Evolutionary conservation across 2,329 filamentous ascomycete species (phyloP).

Genomic region (Taxawa tesnikishii): DNA sequence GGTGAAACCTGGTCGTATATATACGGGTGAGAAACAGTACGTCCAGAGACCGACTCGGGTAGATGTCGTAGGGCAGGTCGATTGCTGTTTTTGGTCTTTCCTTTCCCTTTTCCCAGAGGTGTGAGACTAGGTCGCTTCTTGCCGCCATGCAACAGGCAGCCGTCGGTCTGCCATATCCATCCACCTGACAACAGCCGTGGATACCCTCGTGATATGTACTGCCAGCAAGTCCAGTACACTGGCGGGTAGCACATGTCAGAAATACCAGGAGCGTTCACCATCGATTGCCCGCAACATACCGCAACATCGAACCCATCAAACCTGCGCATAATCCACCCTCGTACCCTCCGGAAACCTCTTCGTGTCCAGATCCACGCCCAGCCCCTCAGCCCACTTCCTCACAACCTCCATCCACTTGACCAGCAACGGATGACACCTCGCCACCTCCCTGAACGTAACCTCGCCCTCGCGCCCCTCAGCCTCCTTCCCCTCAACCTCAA

Average conservation of each 20-base stretch:
- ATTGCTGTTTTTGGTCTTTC: no score
- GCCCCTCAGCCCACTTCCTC: constrained; percentile 28
- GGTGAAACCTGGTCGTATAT: no score
- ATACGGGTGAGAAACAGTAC: no score
- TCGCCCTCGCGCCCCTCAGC: constrained; percentile 26
- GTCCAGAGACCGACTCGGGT: no score
- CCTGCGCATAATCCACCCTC: constrained; percentile 1
- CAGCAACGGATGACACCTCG: constrained; percentile 55
- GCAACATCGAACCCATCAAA: neutral
- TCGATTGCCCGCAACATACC: neutral
- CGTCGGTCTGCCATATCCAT: no score
- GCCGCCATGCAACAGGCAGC: no score
- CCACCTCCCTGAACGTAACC: constrained; percentile 49
- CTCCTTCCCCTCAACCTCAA: constrained; percentile 26
- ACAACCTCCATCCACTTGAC: constrained; percentile 45
- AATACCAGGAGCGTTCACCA: no score
- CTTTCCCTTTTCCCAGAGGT: no score
- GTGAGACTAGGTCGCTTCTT: no score
- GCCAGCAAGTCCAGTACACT: no score
- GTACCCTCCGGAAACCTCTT: neutral
- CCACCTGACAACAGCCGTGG: neutral
- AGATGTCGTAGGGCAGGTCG: no score
- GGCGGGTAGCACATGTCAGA: no score
- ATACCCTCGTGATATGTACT: neutral
- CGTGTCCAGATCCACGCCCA: constrained; percentile 20